Evolutionary conservation across 2,329 filamentous ascomycete genomes (phyloP).

Genomic region (Tolypocladium nubicola): DNA sequence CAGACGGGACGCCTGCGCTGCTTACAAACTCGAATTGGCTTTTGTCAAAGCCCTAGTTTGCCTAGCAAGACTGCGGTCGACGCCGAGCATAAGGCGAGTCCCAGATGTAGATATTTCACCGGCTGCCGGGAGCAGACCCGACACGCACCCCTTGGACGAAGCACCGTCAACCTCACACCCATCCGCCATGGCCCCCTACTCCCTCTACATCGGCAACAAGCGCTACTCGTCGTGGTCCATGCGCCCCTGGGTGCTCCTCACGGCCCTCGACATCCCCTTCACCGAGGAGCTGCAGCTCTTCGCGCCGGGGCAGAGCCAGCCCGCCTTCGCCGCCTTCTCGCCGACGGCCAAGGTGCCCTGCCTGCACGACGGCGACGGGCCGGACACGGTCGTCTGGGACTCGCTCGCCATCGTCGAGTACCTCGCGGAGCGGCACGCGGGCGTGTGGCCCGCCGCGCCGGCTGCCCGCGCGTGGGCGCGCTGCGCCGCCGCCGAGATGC

Average conservation of each 20-base stretch:
- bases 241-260: slow-evolving; percentile 34
- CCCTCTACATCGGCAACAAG: slow-evolving; percentile 32
- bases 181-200: slow-evolving; percentile 18
- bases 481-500: slow-evolving; percentile 34
- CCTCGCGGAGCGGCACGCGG: slow-evolving; percentile 30
- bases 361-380: slow-evolving; percentile 18
- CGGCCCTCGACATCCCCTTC: slow-evolving; percentile 30
- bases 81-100: too few species aligned
- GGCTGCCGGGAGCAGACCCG: too few species aligned
- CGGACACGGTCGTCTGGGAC: slow-evolving; percentile 28
- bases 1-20: neutral
- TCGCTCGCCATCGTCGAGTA: slow-evolving; percentile 38
- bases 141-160: too few species aligned
- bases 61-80: too few species aligned
- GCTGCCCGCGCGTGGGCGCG: slow-evolving; percentile 31
- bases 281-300: slow-evolving; percentile 26
- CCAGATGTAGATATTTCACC: neutral
- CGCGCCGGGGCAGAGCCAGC: slow-evolving; percentile 17
- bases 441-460: slow-evolving; percentile 29
- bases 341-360: slow-evolving; percentile 31
- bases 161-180: too few species aligned
- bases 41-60: too few species aligned
- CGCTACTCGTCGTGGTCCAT: slow-evolving; percentile 37
- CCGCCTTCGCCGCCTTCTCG: slow-evolving; percentile 25
- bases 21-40: neutral